Conservation (phyloP, 495 filamentous ascomycete species). For the Aspergillus steynii region DNA sequence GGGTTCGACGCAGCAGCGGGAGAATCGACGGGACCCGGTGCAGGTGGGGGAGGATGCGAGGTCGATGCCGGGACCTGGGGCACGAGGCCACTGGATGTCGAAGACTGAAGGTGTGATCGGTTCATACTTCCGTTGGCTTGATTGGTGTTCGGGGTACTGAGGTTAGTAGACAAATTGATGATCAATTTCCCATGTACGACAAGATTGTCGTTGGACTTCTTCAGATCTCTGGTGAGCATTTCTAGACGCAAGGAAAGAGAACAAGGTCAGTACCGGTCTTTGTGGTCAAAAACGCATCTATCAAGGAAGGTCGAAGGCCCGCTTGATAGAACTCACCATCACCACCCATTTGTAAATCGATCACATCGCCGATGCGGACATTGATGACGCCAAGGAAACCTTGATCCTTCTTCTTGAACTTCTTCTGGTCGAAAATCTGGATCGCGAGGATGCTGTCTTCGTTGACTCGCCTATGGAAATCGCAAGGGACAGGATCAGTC, state of each 20-base stretch:
- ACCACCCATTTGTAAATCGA: constrained; percentile 83
- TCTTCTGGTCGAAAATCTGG: constrained; percentile 99
- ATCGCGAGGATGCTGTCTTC: constrained; percentile 96
- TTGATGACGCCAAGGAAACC: constrained; percentile 98
- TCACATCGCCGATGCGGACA: constrained; percentile 87
- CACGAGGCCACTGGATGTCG: constrained; percentile 43
- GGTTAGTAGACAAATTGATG: constrained; percentile 90
- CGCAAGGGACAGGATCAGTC: constrained; percentile 6
- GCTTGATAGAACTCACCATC: constrained; percentile 67
- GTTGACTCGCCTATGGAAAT: constrained; percentile 64
- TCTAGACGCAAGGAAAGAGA: constrained; percentile 43
- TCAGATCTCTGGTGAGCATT: constrained; percentile 98
- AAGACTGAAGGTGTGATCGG: constrained; percentile 38
- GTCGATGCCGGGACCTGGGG: constrained; percentile 36
- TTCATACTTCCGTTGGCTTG: constrained; percentile 37
- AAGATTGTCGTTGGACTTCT: constrained; percentile 97
- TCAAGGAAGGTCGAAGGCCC: background rate
- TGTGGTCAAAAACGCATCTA: background rate
- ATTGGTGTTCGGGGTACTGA: constrained; percentile 56
- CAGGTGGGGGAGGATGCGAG: constrained; percentile 27
- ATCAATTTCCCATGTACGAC: constrained; percentile 98
- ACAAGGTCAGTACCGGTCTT: constrained; percentile 15
- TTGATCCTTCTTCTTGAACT: constrained; percentile 99
- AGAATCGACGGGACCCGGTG: constrained; percentile 34
- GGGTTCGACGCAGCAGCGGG: constrained; percentile 30